Evolutionary conservation across 2,329 filamentous ascomycete genomes (phyloP).

Genomic region (Aspergillus sp.): DNA sequence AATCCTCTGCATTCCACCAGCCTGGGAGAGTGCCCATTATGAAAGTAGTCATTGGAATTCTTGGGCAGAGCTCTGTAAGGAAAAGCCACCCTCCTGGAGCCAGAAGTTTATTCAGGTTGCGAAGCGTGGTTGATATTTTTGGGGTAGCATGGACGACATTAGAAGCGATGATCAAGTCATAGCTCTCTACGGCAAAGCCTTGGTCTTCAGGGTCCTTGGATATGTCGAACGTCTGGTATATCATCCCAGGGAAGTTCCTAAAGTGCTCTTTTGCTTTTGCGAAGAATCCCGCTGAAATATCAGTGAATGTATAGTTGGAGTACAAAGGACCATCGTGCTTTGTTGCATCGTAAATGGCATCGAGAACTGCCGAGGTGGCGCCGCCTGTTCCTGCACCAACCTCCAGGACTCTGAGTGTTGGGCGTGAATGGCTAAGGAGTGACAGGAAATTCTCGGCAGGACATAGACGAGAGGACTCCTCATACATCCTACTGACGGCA

Average conservation of each 20-base stretch:
- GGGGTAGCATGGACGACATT: conserved; percentile 32
- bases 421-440: conserved; percentile 27
- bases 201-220: conserved; percentile 29
- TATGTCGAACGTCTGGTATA: conserved; percentile 35
- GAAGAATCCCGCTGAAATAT: conserved; percentile 34
- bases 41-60: conserved; percentile 2
- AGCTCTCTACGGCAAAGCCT: conserved; percentile 30
- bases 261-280: conserved; percentile 28
- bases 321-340: conserved; percentile 16
- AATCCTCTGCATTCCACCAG: conserved; percentile 40
- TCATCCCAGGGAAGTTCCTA: conserved; percentile 23
- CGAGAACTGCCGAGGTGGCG: conserved; percentile 24
- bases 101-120: conserved; percentile 30
- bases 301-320: conserved; percentile 31
- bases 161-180: conserved; percentile 38
- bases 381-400: conserved; percentile 36
- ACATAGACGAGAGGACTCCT: not conserved
- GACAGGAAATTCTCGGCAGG: conserved; percentile 15
- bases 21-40: conserved; percentile 36
- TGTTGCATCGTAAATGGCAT: not conserved
- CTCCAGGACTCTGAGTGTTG: conserved; percentile 26
- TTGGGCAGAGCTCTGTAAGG: conserved; percentile 42
- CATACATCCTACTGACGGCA: conserved; percentile 8
- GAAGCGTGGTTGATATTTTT: not conserved
- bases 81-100: conserved; percentile 50